These are phyloP conservation scores for Gryganskiella cystojenkinii DNA, from an alignment of 192 early-diverging fungal genomes.

Conservation along the genomic window DNA sequence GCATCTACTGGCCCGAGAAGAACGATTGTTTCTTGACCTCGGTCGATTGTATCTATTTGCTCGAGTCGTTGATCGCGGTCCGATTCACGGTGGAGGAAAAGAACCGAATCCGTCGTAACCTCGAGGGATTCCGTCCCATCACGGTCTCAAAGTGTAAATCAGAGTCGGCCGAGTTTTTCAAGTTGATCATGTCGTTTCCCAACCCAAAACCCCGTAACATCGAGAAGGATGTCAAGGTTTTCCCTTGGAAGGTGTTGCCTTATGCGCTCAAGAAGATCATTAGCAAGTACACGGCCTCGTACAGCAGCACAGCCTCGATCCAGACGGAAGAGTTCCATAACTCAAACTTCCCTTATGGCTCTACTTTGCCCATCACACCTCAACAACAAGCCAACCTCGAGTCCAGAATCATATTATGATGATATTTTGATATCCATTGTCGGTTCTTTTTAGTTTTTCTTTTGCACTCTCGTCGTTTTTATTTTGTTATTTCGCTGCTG, in stretches of 20 bases:
- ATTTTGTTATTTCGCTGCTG: neutral
- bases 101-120: constrained; percentile 87
- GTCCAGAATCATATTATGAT: constrained; percentile 32
- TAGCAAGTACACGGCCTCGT: constrained; percentile 73
- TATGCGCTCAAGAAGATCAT: constrained; percentile 83
- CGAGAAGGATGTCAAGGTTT: constrained; percentile 92
- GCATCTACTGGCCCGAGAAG: constrained; percentile 81
- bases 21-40: constrained; percentile 84
- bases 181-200: constrained; percentile 83
- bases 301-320: constrained; percentile 58
- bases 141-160: constrained; percentile 83
- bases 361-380: constrained; percentile 36
- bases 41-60: constrained; percentile 80
- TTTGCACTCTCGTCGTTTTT: neutral
- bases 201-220: constrained; percentile 88
- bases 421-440: too few relatives aligned
- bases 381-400: constrained; percentile 42
- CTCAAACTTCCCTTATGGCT: constrained; percentile 49
- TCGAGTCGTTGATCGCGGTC: constrained; percentile 79
- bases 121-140: constrained; percentile 81
- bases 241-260: constrained; percentile 79
- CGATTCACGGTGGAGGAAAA: constrained; percentile 87
- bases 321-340: constrained; percentile 54
- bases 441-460: neutral
- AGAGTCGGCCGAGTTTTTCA: constrained; percentile 84